Evolutionary conservation across 2,329 filamentous ascomycete species (phyloP), one percentile per base, ranked within the genome.

Genomic region (Myrmaecium sp.): DNA sequence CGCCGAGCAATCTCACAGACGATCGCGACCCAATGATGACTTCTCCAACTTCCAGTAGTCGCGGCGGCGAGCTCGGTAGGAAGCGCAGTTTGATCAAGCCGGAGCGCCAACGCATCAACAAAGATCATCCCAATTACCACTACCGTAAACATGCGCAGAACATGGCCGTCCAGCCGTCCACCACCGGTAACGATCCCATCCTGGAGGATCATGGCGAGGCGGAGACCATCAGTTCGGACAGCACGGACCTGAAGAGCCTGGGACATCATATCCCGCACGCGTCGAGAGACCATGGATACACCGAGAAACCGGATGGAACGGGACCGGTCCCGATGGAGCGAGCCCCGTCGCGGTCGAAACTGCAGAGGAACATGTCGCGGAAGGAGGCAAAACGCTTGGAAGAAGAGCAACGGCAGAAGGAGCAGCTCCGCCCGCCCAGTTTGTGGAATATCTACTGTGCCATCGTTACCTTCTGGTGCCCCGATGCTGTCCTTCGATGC

Each of bases 361-460:
- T 54, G 10, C 61, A 69, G 24, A 63, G 68, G 32, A 80, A 78
- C 46, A 61, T 77, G 34, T 71, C 71, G 4, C 74, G 80, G 42
- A 61, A 62, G 35, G 56, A 60, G 15, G 64, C 64, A 6, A 66
- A 64, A 43, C 62, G 62, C 27, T 53, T 58, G 36, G 59, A 64
- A 4, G 64, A 69, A 26, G 66, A 81, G 43, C 60, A 69, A 40
- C 68, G 72, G 45, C 63, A 69, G 29, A 47, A 64, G 34, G 68
- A 77, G 30, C 58, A 71, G 30, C 64, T 81, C 26, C 69, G 72
- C 2, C 81, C 86, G 2, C 83, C 82, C 0, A 93, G 79, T 44
- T 53, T 91, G 19, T 98, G 89, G 89, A 91, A 83, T 42, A 74
- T 91, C 4, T 98, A 98, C 58, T 98, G 89, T 53, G 76, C 79